A percentile compares a stretch with the other conserved stretches of the same genome.
phyloP scores from a whole-genome alignment of 2,329 filamentous ascomycete species.

The Cladosporium sp. region DNA sequence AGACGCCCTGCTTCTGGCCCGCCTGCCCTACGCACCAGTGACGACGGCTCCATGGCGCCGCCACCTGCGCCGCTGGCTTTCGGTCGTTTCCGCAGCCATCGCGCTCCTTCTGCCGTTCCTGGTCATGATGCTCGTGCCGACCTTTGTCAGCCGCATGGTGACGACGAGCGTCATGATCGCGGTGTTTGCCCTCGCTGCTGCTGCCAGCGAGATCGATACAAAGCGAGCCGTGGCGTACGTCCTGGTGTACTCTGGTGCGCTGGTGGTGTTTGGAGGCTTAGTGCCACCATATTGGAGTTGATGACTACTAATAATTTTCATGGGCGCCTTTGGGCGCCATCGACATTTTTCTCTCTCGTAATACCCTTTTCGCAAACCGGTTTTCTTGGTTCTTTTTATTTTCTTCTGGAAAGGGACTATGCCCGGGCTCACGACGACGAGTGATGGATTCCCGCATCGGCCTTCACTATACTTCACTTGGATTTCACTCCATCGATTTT shows the following conservation, averaged over 20 bases:
- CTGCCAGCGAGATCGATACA: conserved; percentile 3
- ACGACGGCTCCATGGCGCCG: not conserved
- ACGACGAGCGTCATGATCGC: conserved; percentile 2
- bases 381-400: not conserved
- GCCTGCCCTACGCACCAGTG: conserved; percentile 1
- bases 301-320: not conserved
- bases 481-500: no score
- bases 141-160: not conserved
- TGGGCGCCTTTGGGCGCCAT: not conserved
- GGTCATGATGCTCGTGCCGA: conserved; percentile 7
- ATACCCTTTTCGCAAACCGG: no score
- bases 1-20: not conserved
- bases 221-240: conserved; percentile 3
- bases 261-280: not conserved
- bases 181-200: conserved; percentile 5
- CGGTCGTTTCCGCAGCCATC: not conserved
- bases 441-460: not conserved
- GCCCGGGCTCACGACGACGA: not conserved
- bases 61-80: not conserved
- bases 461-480: no score
- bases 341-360: no score
- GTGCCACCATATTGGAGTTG: conserved; percentile 1
- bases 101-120: conserved; percentile 10
- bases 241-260: not conserved
- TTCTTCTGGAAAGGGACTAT: no score